A percentile compares a stretch with the other conserved stretches of the same genome.
These are phyloP conservation scores for Helenozyma baotianmanensis DNA, from an alignment of 805 yeast species.

Conservation along the genomic window DNA sequence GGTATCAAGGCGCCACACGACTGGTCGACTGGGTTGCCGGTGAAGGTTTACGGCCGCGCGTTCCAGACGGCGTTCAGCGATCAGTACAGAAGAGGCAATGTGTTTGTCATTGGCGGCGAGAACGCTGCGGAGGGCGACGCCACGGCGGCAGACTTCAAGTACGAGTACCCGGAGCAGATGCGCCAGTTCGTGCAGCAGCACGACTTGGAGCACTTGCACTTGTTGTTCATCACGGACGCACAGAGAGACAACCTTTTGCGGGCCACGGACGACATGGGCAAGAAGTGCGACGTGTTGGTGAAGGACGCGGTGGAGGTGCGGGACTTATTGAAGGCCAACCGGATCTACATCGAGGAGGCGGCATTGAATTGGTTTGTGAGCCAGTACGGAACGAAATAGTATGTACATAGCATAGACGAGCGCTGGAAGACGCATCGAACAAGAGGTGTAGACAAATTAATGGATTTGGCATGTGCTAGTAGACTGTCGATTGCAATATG, in stretches of 20 bases:
- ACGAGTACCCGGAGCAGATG: constrained; percentile 41
- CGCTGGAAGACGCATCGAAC: no score
- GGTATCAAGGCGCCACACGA: constrained; percentile 91
- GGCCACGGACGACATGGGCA: constrained; percentile 50
- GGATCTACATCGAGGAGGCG: constrained; percentile 64
- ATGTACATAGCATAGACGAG: constrained; percentile 15
- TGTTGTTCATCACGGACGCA: constrained; percentile 65
- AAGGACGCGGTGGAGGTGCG: constrained; percentile 80
- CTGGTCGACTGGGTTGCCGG: constrained; percentile 72
- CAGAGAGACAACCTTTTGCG: constrained; percentile 56
- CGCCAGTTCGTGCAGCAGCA: constrained; percentile 48
- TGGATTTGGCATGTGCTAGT: background rate
- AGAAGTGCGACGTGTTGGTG: constrained; percentile 58
- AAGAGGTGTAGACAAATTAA: no score
- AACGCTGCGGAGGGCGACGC: constrained; percentile 20
- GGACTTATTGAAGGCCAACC: constrained; percentile 75
- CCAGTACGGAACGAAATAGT: constrained; percentile 19
- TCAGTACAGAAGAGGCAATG: constrained; percentile 69
- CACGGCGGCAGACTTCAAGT: constrained; percentile 33
- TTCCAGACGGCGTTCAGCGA: constrained; percentile 77
- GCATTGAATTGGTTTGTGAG: constrained; percentile 62
- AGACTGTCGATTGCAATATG: no score
- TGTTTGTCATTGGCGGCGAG: constrained; percentile 63
- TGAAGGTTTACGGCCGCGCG: constrained; percentile 69
- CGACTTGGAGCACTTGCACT: constrained; percentile 45